phyloP scores from a whole-genome alignment of 1,139 yeast genomes.

The Kodamaea alishanica region DNA sequence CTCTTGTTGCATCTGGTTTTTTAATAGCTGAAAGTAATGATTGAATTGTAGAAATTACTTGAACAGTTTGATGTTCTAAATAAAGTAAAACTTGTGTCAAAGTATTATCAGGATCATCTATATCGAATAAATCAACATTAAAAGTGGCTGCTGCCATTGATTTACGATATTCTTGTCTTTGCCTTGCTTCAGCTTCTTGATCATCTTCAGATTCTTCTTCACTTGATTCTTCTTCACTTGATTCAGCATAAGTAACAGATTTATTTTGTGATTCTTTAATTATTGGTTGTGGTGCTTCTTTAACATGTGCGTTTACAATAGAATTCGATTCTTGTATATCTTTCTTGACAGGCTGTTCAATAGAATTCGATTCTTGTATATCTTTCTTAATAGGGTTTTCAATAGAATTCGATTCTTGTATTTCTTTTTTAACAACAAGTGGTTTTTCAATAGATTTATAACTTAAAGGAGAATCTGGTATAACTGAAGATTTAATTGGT shows the following conservation, averaged over 20 bases:
- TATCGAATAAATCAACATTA: slow-evolving; percentile 71
- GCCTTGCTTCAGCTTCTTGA: slow-evolving; percentile 33
- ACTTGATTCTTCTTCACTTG: slow-evolving; percentile 13
- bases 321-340: no score
- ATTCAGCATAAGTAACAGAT: slow-evolving; percentile 10
- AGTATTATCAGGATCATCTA: slow-evolving; percentile 84
- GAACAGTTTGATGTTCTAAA: slow-evolving; percentile 90
- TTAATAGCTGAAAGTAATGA: slow-evolving; percentile 71
- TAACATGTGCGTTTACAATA: no score
- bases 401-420: not conserved
- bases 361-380: no score
- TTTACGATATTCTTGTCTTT: slow-evolving; percentile 47
- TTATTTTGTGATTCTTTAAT: slow-evolving; percentile 7
- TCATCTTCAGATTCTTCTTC: slow-evolving; percentile 16
- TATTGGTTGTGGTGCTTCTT: no score
- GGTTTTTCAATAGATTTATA: not conserved
- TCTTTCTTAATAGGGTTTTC: not conserved
- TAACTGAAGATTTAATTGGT: not conserved
- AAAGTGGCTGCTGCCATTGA: slow-evolving; percentile 56
- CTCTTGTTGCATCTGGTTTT: slow-evolving; percentile 72
- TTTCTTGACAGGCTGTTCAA: not conserved
- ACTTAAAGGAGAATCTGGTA: slow-evolving; percentile 7
- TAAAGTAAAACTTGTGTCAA: slow-evolving; percentile 79
- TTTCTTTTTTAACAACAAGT: no score
- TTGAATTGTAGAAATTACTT: slow-evolving; percentile 87